Conservation (phyloP, 2,329 filamentous ascomycete species). For the Escovopsis weberi region DNA sequence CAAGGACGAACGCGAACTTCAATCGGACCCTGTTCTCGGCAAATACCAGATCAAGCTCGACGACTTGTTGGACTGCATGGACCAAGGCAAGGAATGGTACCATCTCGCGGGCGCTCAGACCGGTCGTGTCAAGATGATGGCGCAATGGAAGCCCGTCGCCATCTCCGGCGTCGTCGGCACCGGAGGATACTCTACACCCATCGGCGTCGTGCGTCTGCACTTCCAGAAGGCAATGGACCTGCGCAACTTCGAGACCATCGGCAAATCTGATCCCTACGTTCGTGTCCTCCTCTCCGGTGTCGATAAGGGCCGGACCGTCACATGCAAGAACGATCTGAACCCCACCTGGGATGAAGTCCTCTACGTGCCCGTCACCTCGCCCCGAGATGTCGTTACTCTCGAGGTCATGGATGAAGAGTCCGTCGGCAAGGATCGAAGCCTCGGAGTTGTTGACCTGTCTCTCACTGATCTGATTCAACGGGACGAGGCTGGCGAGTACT, state of each 20-base stretch:
- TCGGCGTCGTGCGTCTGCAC: constrained; percentile 90
- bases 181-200: constrained; percentile 81
- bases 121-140: constrained; percentile 76
- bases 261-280: constrained; percentile 92
- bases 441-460: constrained; percentile 67
- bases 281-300: constrained; percentile 81
- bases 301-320: constrained; percentile 83
- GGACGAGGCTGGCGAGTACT: constrained; percentile 66
- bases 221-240: constrained; percentile 72
- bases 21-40: constrained; percentile 70
- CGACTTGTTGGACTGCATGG: constrained; percentile 81
- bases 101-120: constrained; percentile 67
- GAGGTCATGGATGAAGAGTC: constrained; percentile 97
- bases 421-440: constrained; percentile 75
- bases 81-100: constrained; percentile 94
- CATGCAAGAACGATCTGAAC: constrained; percentile 88
- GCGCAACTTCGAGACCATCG: constrained; percentile 85
- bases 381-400: constrained; percentile 68
- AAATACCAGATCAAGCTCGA: constrained; percentile 92
- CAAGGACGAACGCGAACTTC: constrained; percentile 86
- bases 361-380: constrained; percentile 79
- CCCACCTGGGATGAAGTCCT: constrained; percentile 93
- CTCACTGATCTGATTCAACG: constrained; percentile 68
- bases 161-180: constrained; percentile 67
- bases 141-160: constrained; percentile 91